Evolutionary conservation across 495 filamentous ascomycete genomes (phyloP).

Genomic region (Cladorrhinum samala): DNA sequence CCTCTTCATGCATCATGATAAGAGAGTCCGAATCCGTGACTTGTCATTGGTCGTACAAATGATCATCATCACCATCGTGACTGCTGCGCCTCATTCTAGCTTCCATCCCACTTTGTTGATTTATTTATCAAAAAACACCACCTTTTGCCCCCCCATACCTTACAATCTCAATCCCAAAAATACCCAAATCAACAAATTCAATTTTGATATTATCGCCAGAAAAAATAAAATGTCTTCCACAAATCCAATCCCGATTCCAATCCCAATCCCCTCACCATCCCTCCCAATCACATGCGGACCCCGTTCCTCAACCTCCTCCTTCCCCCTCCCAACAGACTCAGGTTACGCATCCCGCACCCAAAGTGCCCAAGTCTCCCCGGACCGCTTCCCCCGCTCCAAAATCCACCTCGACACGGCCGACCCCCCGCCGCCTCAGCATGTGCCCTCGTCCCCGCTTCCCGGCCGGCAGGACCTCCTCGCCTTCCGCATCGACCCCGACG

Average conservation of each 20-base stretch:
- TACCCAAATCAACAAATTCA: too few species aligned
- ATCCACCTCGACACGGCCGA: not conserved
- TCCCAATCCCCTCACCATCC: not conserved
- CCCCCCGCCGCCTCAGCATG: too few species aligned
- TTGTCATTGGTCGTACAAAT: too few species aligned
- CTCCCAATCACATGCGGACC: too few species aligned
- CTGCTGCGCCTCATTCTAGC: not conserved
- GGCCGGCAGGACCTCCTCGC: not conserved
- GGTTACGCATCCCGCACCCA: not conserved
- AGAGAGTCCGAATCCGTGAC: not conserved
- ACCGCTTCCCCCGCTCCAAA: not conserved
- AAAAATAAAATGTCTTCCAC: too few species aligned
- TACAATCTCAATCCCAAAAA: not conserved
- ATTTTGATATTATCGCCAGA: too few species aligned
- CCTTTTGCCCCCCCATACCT: not conserved
- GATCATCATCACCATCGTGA: not conserved
- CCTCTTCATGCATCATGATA: not conserved
- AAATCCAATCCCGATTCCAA: not conserved
- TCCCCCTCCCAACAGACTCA: not conserved
- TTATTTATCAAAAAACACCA: not conserved
- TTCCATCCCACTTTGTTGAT: not conserved
- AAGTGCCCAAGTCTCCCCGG: not conserved
- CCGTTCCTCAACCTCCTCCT: too few species aligned
- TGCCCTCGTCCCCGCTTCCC: not conserved
- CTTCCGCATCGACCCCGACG: not conserved